These are phyloP conservation scores for Mollisia scopiformis DNA, from an alignment of 2,329 filamentous ascomycete genomes.

Conservation along the genomic window DNA sequence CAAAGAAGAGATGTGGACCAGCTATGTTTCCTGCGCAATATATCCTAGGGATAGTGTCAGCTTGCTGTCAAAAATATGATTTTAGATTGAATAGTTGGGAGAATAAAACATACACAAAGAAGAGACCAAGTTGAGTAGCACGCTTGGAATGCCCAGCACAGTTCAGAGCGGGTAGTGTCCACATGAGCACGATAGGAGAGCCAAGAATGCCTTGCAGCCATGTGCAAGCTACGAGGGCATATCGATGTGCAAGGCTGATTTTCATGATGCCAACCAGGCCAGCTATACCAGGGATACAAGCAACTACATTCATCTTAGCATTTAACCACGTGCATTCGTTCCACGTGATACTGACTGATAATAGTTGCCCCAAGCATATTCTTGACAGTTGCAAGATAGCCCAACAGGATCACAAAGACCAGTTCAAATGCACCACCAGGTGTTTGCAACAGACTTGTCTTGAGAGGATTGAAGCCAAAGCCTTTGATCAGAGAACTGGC, in stretches of 20 bases:
- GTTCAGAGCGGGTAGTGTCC: conserved; percentile 55
- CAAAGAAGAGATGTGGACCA: conserved; percentile 63
- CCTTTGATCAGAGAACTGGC: conserved; percentile 71
- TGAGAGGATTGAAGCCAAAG: conserved; percentile 64
- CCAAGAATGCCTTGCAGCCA: conserved; percentile 74
- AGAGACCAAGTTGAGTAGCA: conserved; percentile 69
- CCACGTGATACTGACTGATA: conserved; percentile 3
- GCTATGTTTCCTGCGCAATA: conserved; percentile 66
- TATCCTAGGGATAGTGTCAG: conserved; percentile 56
- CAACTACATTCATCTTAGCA: background rate
- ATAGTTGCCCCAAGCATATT: conserved; percentile 16
- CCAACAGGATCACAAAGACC: conserved; percentile 8
- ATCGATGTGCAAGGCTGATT: conserved; percentile 66
- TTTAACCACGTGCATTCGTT: no score
- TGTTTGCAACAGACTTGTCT: conserved; percentile 72
- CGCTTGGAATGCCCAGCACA: conserved; percentile 77
- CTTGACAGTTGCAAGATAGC: conserved; percentile 14
- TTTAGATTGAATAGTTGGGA: background rate
- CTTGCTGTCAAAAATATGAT: conserved; percentile 39
- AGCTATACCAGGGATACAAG: conserved; percentile 3
- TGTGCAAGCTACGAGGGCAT: conserved; percentile 63
- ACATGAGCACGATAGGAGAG: conserved; percentile 41
- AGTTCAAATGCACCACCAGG: conserved; percentile 58
- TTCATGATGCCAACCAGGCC: conserved; percentile 47
- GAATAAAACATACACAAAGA: conserved; percentile 59